Evolutionary conservation across 805 yeast species (phyloP), one percentile per base, ranked within the genome.

Genomic region (Lachancea meyersii): DNA sequence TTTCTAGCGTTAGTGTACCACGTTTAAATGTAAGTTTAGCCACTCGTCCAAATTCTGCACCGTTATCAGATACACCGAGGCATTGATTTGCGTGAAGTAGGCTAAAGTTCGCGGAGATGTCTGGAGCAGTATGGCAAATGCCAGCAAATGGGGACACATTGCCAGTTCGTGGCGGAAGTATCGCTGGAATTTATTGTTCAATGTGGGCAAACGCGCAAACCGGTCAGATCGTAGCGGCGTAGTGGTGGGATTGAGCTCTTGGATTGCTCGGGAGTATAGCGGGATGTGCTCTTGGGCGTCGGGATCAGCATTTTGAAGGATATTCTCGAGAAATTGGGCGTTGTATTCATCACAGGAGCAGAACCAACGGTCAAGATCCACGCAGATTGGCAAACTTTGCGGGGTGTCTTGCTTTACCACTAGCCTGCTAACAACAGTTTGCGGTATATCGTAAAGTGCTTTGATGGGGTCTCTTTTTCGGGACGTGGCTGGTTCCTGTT

Each of bases 321-420:
- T 33, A 39, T 48, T 49, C 5, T 46, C 43, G 20, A 44, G 47
- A 22, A 56, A 57, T 17, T 45, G 48, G 17, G 52, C 47, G 14
- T 52, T 45, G 45, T 43, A 63, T 35, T 63, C 67, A 9, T 49
- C 49, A 37, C 68, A 64, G 1, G 67, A 58, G 42, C 68, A 64
- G 18, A 51, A 51, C 64, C 67, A 61, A 27, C 52, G 48, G 5
- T 46, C 43, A 8, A 63, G 35, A 43, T 63, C 65, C 3, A 60
- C 63, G 35, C 50, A 56, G 2, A 57, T 51, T 9, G 62, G 59
- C 10, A 54, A 43, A n/a, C 32, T 21, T 17, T 38, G 28, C 14
- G 49, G 48, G n/a, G 41, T 43, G 18, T 45, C 48, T 2, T 52
- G 42, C 43, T 54, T 56, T 3, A 59, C 58, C 21, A 59, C 54